Conservation (phyloP, 2,329 filamentous ascomycete species). For the Chrysosporium queenslandicum region DNA sequence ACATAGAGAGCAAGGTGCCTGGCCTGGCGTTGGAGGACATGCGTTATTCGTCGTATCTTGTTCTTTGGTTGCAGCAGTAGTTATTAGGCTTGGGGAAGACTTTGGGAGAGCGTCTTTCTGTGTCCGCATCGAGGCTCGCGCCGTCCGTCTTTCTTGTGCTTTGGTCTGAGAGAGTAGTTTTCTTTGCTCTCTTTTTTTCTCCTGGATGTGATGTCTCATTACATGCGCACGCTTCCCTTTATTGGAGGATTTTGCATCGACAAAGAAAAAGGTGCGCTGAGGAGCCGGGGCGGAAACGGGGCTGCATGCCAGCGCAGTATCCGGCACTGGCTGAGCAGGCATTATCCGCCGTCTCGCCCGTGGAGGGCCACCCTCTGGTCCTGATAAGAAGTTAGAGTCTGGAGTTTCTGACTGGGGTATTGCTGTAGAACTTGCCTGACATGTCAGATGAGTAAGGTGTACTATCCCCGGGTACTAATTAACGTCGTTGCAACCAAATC, state of each 20-base stretch:
- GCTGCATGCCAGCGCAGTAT: not conserved
- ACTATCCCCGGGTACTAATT: too few relatives aligned
- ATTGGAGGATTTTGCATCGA: conserved; percentile 33
- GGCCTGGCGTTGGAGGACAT: conserved; percentile 8
- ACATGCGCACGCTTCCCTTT: conserved; percentile 37
- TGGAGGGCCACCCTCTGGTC: not conserved
- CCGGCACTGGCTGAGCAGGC: conserved; percentile 6
- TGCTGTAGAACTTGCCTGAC: not conserved
- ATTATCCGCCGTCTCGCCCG: conserved; percentile 2
- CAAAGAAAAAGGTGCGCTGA: conserved; percentile 29
- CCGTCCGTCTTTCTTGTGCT: conserved; percentile 15
- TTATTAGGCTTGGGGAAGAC: not conserved
- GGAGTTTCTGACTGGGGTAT: too few relatives aligned
- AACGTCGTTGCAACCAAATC: too few relatives aligned
- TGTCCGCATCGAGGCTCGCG: conserved; percentile 22
- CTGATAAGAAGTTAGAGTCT: not conserved
- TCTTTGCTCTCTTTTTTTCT: conserved; percentile 32
- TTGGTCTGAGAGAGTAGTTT: conserved; percentile 22
- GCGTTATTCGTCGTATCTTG: not conserved
- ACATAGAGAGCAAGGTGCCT: conserved; percentile 16
- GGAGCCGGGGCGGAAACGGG: not conserved
- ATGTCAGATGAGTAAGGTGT: not conserved
- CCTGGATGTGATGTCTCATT: conserved; percentile 38
- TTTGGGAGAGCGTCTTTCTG: conserved; percentile 15
- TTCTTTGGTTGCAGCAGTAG: too few relatives aligned